Evolutionary conservation across 2,329 filamentous ascomycete genomes (phyloP), one percentile per base, ranked within the genome.

Genomic region (Geoglossum cookeanum): DNA sequence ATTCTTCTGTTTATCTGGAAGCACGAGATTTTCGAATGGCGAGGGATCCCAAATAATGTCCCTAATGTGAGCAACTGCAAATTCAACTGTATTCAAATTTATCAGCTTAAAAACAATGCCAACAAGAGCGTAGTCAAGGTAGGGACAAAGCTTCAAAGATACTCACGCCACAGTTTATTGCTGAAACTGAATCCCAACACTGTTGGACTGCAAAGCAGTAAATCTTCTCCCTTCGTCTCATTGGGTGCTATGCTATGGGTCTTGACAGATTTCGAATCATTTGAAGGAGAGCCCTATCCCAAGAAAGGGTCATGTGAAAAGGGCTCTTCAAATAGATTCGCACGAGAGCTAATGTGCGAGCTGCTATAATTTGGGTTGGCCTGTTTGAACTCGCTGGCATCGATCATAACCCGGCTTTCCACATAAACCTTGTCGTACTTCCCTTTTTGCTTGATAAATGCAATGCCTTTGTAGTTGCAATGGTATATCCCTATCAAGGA

Each of bases 1-100:
- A 39, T 60, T 55, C 42, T 61, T 61, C 33, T 60, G 57, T 47
- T 59, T 58, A 13, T 53, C 47, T 13, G 60, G 59, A 15, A 61
- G 54, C 51, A 58, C 57, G 4, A 61, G 60, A 17, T 51, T 52
- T 49, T 56, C 45, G 27, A 60, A 60, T 47, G 57, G 45, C 15
- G 53, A 58, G 52, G 33, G 53, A 57, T 60, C 58, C 57, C 33
- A 60, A 11, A 48, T 33, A 35, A 58, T 57, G 13, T 60, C 33
- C 17, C 39, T 8, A 32, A 60, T 52, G 42, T 59, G 17, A 33
- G 51, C 44, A 13, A 58, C 47, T 37, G 49, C 57, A 55, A 60
- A 59, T 55, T 58, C 57, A 30, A 55, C 60, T 61, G n/a, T 13
- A 37, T 57, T 27, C 48, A 30, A 33, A 37, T 48, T 55, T 13